These are phyloP conservation scores for Saccharum hybrid DNA, from an alignment of 202 grass and related monocot species.

Conservation along the genomic window DNA sequence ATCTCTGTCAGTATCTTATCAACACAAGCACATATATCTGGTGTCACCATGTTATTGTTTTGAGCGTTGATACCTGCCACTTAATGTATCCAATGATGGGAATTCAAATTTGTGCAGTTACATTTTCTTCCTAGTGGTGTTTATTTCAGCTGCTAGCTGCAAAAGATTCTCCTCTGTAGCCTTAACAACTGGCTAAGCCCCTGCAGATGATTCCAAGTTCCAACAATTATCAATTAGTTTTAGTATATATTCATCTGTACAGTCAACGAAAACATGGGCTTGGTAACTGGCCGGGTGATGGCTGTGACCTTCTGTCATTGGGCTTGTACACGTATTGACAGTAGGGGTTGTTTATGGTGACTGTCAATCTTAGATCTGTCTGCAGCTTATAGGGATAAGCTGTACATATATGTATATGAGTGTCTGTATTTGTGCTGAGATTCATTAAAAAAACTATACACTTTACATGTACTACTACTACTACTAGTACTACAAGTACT, in stretches of 20 bases:
- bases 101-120: conserved; percentile 10
- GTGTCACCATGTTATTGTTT: conserved; percentile 2
- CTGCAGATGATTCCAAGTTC: conserved; percentile 45
- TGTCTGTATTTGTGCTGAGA: too few relatives aligned
- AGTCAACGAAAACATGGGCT: conserved; percentile 40
- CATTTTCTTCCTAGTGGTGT: conserved; percentile 31
- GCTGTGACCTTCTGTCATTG: background rate
- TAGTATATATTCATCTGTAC: conserved; percentile 47
- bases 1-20: background rate
- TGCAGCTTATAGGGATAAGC: too few relatives aligned
- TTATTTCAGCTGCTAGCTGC: conserved; percentile 49
- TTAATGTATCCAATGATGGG: background rate
- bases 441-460: too few relatives aligned
- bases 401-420: too few relatives aligned
- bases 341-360: too few relatives aligned
- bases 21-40: background rate
- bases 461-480: too few relatives aligned
- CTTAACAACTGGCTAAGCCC: conserved; percentile 18
- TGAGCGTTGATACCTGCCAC: background rate
- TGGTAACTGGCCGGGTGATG: conserved; percentile 28
- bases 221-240: conserved; percentile 26
- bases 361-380: too few relatives aligned
- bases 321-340: too few relatives aligned
- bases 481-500: too few relatives aligned
- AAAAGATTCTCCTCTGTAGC: conserved; percentile 37